Base-by-base conservation (phyloP, 2,329 filamentous ascomycete genomes). In the Xylaria sp. region DNA sequence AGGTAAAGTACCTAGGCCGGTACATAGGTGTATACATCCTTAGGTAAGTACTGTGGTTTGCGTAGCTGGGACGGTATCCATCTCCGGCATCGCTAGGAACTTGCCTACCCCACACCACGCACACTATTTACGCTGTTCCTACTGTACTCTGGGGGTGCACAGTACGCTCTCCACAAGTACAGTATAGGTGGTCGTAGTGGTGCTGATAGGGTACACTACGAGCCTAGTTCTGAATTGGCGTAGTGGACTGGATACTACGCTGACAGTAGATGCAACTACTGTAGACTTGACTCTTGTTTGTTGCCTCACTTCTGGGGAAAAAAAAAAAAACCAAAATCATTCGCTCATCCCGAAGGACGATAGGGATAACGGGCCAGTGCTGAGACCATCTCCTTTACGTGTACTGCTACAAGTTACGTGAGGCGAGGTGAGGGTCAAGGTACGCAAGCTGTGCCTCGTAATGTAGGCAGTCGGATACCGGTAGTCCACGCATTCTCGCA, bases 241-340 rank as follows among this genome's bases (percentile, higher is more conserved):
- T 49, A 2, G 3, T 5, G 6, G 15, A 2, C 10, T 5, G 6
- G 15, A 9, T 33, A 7, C 17, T n/a, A n/a, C 49, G 20, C 27
- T 29, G 10, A n/a, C 33, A 11, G 3, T 33, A 17, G 11, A 29
- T 7, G 45, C 15, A 13, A 54, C n/a, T 22, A 22, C n/a, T 5
- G 31, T 36, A 25, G 33, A 22, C 53, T n/a, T 68, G 66, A 66
- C 63, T 68, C 66, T 62, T 44, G 36, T 56, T 63, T 59, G 63
- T 39, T 50, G 66, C 66, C 66, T 68, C 66, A 63, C 59, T 63
- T 45, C n/a, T n/a, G n/a, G n/a, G n/a, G n/a, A n/a, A n/a, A n/a
- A n/a, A n/a, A n/a, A n/a, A n/a, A n/a, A n/a, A n/a, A n/a, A n/a
- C n/a, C n/a, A n/a, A n/a, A n/a, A n/a, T n/a, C n/a, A n/a, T 31